Evolutionary conservation across 1,284 basidiomycete species (phyloP), one percentile per base, ranked within the genome.

Genomic region (Cryptococcus sp.): DNA sequence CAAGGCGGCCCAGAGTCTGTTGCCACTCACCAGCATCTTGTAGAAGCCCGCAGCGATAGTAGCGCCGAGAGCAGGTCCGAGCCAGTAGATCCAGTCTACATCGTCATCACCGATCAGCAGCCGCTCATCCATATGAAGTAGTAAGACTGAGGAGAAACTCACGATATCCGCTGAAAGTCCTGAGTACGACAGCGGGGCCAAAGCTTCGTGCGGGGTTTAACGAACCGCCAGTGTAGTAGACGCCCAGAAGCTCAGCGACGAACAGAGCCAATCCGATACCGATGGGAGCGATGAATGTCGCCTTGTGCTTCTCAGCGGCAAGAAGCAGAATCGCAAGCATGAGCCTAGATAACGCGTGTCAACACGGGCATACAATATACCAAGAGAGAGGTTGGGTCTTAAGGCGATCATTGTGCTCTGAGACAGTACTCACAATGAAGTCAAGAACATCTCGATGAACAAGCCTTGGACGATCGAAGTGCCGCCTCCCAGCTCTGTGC

Each of bases 271-370:
- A 75, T 50, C 82, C 81, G 54, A 83, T 84, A 48, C 79, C 81
- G 56, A 84, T 76, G 3, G 82, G 82, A 2, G 82, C 82, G 20
- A 83, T 74, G 68, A 81, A 82, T 0, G 82, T 83, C 15, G 76
- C 79, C 45, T 78, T 73, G 72, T 82, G 79, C 71, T 80, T 82
- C 70, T 82, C 80, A 25, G 78, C 81, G 41, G 81, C 82, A 11
- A 81, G 70, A 54, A 83, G 68, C 49, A 82, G 74, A 50, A 81
- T 76, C 50, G 75, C 70, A 23, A 75, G 54, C 72, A 77, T 74
- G 20, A 81, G 73, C 41, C 70, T 69, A 50, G 1, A 25, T 44
- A 8, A 38, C 22, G 38, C 5, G 13, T 38, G 20, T 25, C 19
- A 41, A 45, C 39, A 41, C 53, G 15, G 27, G 45, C 40, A 17